A percentile compares a stretch with the other conserved stretches of the same genome.
Conservation (phyloP, 805 yeast genomes). For the Lipomyces sp. region DNA sequence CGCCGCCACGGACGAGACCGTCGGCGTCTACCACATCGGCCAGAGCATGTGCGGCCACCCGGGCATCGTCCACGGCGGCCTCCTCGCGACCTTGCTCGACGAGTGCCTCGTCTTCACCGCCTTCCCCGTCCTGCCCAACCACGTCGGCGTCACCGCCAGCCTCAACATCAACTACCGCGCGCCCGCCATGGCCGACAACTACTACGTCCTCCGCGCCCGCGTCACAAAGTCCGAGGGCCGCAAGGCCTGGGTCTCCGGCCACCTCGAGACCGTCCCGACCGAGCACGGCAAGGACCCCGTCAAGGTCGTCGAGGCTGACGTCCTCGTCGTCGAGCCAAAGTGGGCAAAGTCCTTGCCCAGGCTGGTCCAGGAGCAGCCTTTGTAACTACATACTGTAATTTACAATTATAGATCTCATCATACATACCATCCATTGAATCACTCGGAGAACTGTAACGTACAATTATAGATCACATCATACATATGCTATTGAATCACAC, state of each 20-base stretch:
- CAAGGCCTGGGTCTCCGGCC: slow-evolving; percentile 75
- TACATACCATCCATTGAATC: too few relatives aligned
- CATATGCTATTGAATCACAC: too few relatives aligned
- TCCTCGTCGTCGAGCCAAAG: slow-evolving; percentile 40
- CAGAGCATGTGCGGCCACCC: slow-evolving; percentile 59
- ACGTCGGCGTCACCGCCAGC: slow-evolving; percentile 85
- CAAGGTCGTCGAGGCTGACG: slow-evolving; percentile 35
- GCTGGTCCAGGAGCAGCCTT: too few relatives aligned
- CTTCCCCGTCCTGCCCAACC: slow-evolving; percentile 72
- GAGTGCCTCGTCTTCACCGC: slow-evolving; percentile 86
- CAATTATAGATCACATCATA: too few relatives aligned
- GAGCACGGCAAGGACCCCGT: slow-evolving; percentile 25
- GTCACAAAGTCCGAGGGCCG: slow-evolving; percentile 70
- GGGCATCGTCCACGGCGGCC: slow-evolving; percentile 82
- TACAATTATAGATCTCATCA: slow-evolving; percentile 1
- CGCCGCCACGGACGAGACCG: slow-evolving; percentile 45
- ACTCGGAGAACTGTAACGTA: too few relatives aligned
- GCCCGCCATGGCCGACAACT: slow-evolving; percentile 59
- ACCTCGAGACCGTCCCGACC: slow-evolving; percentile 47
- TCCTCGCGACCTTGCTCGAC: slow-evolving; percentile 76
- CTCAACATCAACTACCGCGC: slow-evolving; percentile 57
- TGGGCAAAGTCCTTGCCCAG: slow-evolving; percentile 37
- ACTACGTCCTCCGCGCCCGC: slow-evolving; percentile 63
- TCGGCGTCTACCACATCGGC: slow-evolving; percentile 72
- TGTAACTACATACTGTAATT: too few relatives aligned